A percentile compares a stretch with the other conserved stretches of the same genome.
Evolutionary conservation across 768 basidiomycete genomes (phyloP).

Genomic region (Hygrocybe punicea): DNA sequence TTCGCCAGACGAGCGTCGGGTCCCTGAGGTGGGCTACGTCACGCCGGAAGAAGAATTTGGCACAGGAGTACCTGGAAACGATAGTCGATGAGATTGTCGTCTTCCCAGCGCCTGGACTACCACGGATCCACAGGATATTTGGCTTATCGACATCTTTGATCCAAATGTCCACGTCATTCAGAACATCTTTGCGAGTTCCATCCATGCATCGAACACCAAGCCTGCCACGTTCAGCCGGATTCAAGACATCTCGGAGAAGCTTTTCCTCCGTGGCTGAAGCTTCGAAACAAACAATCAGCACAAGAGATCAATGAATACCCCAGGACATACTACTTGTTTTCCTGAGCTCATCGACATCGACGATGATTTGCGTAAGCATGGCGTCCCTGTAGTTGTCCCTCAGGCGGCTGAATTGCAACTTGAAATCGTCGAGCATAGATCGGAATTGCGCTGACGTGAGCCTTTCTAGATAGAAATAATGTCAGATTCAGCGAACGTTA

Average conservation of each 20-base stretch:
- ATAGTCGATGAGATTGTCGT: conserved; percentile 1
- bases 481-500: not conserved
- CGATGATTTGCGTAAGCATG: not conserved
- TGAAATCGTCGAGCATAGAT: not conserved
- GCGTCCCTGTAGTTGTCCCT: not conserved
- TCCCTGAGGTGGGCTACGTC: conserved; percentile 5
- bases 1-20: conserved; percentile 9
- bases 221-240: not conserved
- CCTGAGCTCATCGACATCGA: not conserved
- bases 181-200: not conserved
- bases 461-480: not conserved
- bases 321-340: not conserved
- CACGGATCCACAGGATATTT: conserved; percentile 6
- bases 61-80: not conserved
- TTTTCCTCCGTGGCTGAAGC: not conserved
- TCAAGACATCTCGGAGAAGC: not conserved
- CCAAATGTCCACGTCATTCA: conserved; percentile 1
- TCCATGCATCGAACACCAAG: not conserved
- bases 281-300: not conserved
- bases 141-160: conserved; percentile 1
- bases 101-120: conserved; percentile 1
- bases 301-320: not conserved
- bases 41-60: conserved; percentile 2
- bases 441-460: not conserved
- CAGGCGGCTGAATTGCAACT: not conserved